phyloP scores from a whole-genome alignment of 192 early-diverging fungal species.

The Chytriomyces confervae region DNA sequence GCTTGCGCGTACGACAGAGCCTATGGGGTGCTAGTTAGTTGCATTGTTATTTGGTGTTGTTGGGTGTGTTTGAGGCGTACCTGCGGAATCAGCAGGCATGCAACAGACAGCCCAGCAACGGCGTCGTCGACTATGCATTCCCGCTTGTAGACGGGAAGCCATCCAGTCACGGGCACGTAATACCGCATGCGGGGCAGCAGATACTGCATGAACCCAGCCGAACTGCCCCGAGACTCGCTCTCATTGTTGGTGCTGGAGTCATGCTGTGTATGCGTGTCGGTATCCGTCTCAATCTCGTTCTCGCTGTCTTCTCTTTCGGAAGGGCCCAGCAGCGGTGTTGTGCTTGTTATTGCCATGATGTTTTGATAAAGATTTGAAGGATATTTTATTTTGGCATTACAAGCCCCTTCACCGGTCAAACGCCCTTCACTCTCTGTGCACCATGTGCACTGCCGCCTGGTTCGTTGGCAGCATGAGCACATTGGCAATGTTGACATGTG shows the following conservation, averaged over 20 bases:
- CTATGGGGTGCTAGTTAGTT: too few species aligned
- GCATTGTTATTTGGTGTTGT: too few species aligned
- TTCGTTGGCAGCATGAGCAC: conserved; percentile 62
- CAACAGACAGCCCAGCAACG: conserved; percentile 83
- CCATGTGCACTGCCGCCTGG: conserved; percentile 54
- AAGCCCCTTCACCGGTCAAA: too few species aligned
- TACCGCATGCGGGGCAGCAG: conserved; percentile 73
- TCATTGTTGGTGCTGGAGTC: neutral
- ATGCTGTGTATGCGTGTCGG: too few species aligned
- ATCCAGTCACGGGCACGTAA: conserved; percentile 92
- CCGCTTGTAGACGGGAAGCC: conserved; percentile 83
- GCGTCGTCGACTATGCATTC: conserved; percentile 74
- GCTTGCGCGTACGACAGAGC: conserved; percentile 88
- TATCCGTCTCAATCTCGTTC: too few species aligned
- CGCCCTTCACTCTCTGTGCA: conserved; percentile 10
- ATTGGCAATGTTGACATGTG: conserved; percentile 76
- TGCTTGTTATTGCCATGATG: too few species aligned
- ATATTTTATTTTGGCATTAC: too few species aligned
- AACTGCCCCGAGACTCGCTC: neutral
- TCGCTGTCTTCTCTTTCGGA: too few species aligned
- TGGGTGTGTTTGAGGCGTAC: too few species aligned
- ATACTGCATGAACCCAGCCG: neutral
- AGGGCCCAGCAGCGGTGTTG: too few species aligned
- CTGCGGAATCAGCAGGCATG: conserved; percentile 58
- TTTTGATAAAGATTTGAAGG: too few species aligned